A percentile compares a stretch with the other conserved stretches of the same genome.
Conservation (phyloP, 148 eudicot species). For the Rhododendron ferrugineum region DNA sequence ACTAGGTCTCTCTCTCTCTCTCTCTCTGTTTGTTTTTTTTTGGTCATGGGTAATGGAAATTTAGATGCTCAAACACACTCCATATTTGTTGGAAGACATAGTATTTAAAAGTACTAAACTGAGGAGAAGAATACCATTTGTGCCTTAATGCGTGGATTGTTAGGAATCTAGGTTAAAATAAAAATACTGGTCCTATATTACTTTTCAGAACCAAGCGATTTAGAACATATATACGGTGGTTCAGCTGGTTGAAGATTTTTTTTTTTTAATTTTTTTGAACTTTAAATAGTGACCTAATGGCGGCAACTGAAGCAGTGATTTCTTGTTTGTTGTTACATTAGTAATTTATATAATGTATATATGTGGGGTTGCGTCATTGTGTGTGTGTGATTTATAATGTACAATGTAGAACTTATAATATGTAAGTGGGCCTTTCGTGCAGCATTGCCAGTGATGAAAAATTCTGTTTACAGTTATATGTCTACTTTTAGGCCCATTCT, state of each 20-base stretch:
- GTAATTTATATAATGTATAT: too few species aligned
- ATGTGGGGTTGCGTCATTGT: too few species aligned
- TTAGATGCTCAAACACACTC: background rate
- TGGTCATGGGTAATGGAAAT: background rate
- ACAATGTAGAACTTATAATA: too few species aligned
- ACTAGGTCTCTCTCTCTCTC: background rate
- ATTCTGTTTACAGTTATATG: background rate
- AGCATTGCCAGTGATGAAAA: background rate
- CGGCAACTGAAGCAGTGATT: background rate
- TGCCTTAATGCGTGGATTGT: background rate
- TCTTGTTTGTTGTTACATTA: background rate
- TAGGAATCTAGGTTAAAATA: background rate
- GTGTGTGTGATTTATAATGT: too few species aligned
- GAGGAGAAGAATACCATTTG: background rate
- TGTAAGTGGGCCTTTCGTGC: background rate
- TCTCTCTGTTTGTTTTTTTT: background rate
- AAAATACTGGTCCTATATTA: background rate
- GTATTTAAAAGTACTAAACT: background rate
- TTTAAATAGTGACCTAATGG: background rate
- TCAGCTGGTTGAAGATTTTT: background rate
- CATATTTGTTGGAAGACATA: background rate
- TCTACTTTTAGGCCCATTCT: background rate
- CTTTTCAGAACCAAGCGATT: background rate
- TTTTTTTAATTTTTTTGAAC: background rate
- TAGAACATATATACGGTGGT: background rate